A percentile compares a stretch with the other conserved stretches of the same genome.
phyloP scores from a whole-genome alignment of 1,139 yeast genomes.

The Sugiyamaella japonica region DNA sequence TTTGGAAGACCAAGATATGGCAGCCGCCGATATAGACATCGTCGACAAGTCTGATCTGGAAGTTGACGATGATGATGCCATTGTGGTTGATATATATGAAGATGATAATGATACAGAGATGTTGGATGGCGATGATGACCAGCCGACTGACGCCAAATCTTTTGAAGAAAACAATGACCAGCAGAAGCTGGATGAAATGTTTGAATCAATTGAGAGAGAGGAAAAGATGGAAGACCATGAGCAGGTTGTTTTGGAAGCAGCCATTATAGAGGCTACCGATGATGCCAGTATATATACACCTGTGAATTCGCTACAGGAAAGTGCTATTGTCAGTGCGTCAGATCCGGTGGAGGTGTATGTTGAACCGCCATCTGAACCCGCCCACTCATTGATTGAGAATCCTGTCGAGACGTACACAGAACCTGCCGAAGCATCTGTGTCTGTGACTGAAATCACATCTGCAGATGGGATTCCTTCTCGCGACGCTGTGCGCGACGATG shows the following conservation, averaged over 20 bases:
- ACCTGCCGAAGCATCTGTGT: neutral
- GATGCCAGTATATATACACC: neutral
- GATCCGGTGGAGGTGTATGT: neutral
- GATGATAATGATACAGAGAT: constrained; percentile 14
- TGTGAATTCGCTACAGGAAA: too few species aligned
- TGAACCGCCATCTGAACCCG: neutral
- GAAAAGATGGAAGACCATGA: constrained; percentile 9
- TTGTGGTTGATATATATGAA: constrained; percentile 5
- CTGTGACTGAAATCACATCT: too few species aligned
- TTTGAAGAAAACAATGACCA: constrained; percentile 7
- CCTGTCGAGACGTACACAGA: neutral
- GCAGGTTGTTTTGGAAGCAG: neutral
- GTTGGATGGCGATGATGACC: constrained; percentile 5
- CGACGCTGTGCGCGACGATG: neutral
- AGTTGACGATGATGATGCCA: constrained; percentile 7
- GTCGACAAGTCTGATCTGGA: constrained; percentile 3
- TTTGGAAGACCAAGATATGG: constrained; percentile 6
- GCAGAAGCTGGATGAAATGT: constrained; percentile 9
- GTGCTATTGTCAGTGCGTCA: too few species aligned
- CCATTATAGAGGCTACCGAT: neutral
- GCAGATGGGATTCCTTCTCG: too few species aligned
- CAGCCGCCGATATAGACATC: constrained; percentile 1
- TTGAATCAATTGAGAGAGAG: constrained; percentile 12
- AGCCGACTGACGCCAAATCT: neutral
- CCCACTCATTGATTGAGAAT: neutral